phyloP scores from a whole-genome alignment of 2,329 filamentous ascomycete genomes.

The Fusarium austroafricanum region DNA sequence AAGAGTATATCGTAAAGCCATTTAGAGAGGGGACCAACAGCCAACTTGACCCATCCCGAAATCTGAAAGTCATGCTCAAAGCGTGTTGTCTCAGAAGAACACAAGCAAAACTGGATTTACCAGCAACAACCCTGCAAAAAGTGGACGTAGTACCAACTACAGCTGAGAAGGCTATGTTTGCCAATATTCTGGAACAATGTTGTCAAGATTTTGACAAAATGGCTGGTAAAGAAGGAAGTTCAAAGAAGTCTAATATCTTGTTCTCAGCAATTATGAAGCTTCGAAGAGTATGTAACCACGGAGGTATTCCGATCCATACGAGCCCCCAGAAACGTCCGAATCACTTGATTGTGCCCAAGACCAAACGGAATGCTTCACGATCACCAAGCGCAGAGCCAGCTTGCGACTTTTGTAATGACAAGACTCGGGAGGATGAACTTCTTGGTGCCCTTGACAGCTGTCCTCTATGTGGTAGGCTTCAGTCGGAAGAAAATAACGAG shows the following conservation, averaged over 20 bases:
- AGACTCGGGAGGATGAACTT: accelerated
- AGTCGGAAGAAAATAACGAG: accelerated
- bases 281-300: slow-evolving; percentile 12
- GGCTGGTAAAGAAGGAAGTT: background rate
- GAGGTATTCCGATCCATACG: accelerated
- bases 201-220: background rate
- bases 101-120: accelerated
- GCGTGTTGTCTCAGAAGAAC: background rate
- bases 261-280: slow-evolving; percentile 13
- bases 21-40: accelerated
- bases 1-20: background rate
- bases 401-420: background rate
- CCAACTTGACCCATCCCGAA: accelerated
- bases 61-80: background rate
- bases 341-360: accelerated
- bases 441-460: background rate
- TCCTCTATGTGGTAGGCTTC: background rate
- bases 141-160: background rate
- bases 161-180: accelerated
- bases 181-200: background rate
- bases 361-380: accelerated
- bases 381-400: background rate
- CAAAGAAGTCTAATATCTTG: background rate
- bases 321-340: accelerated
- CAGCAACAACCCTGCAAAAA: accelerated